Evolutionary conservation across 176 grass and related monocot genomes (phyloP), one percentile per base, ranked within the genome.

Genomic region (Triticum monococcum): DNA sequence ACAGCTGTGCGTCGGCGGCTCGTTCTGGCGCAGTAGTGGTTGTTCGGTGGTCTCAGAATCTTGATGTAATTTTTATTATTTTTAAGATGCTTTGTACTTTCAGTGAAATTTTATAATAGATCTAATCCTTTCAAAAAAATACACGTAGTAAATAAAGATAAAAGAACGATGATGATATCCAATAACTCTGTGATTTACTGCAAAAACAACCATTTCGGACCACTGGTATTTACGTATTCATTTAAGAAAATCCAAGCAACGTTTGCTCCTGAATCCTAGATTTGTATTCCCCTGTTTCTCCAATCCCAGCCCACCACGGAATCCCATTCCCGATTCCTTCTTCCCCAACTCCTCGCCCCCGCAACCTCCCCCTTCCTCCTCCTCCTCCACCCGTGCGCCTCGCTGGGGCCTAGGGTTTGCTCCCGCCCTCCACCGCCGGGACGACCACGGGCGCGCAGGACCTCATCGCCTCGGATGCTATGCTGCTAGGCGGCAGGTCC

Each of bases 401-500:
- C 35, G 4, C 64, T 77, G 50, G 75, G 59, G 81, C 64, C 32
- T 90, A 90, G 80, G 89, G 84, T 90, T 75, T 72, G 73, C 54
- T 12, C 3, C 24, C 70, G 56, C 56, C 87, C 52, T 32, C 41
- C 52, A 33, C 76, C 59, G 26, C 54, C 22, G n/a, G 30, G 37
- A 26, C 85, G 22, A 9, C 64, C 32, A 11, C 57, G 30, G 64
- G n/a, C 88, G 69, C 69, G 68, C 68, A 41, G 68, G 36, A 37
- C 69, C 12, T 23, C 12, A 24, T 24, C 43, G 24, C 73, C 25
- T 18, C 74, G 74, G 46, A 77, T 85, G 86, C 82, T 79, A 90
- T 84, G 81, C 94, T 98, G 93, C 89, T 92, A 64, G 68, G 87
- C 74, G 86, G 89, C 91, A 87, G 89, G 89, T 93, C 93, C 68